Evolutionary conservation across 257 asterid genomes (phyloP), one percentile per base, ranked within the genome.

Genomic region (Solanum boliviense): DNA sequence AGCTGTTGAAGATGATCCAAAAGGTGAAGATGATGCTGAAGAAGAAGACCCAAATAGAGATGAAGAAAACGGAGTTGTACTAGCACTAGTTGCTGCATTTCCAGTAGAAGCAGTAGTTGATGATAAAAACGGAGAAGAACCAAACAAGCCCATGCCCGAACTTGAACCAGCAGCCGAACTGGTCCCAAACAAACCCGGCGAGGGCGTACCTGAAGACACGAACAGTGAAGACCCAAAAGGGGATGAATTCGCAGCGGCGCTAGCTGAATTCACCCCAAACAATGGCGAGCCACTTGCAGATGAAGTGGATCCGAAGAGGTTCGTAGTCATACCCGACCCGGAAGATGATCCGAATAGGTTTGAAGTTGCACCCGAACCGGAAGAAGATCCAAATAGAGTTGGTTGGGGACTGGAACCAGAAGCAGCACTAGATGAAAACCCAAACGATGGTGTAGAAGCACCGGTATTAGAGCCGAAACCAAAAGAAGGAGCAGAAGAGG

Each of bases 401-500:
- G 93, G 86, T 86, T 88, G 84, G 15, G 92, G 89, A 84, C 92
- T 87, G 60, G 95, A 89, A n/a, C 90, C 84, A 20, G 90, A 79
- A 84, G 92, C 90, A 21, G 86, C 82, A 44, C 88, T 83, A 3
- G 94, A 86, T 60, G 94, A 88, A 29, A 93, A 78, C 18, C 92
- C 92, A 34, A 88, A 86, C 18, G 65, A 87, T 27, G 87, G 71
- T 38, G 91, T 67, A 52, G 91, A 34, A 4, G 86, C 35, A 5
- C 88, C 58, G 3, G 90, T 68, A n/a, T 94, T 32, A 41, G 91
- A 25, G 56, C 87, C 79, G 25, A 88, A 88, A 73, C 84, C 88
- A 29, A 90, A 70, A 31, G 78, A 90, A 5, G 94, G 56, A 3
- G 94, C 65, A 38, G 93, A 20, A 10, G 92, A 44, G 31, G 86